Base-by-base conservation (phyloP, 805 yeast species). In the Pichia sporocuriosa region DNA sequence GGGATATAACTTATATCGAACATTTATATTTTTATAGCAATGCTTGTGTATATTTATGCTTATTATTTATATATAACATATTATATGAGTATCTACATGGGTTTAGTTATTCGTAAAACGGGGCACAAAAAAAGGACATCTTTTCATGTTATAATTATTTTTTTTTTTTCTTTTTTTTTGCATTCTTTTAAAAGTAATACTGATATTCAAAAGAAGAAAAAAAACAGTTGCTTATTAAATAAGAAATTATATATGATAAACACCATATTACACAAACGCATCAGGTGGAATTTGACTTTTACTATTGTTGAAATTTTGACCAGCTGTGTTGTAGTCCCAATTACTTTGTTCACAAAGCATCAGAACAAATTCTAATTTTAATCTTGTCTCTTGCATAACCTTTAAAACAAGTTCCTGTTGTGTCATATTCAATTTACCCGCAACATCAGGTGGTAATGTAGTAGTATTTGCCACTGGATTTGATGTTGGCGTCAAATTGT, bases 261-360 rank as follows among this genome's bases (percentile, higher is more conserved):
- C 32, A 35, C 9, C n/a, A 1, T 15, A 4, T 28, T 42, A 42
- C 35, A 55, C 59, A 41, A 53, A 79, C 2, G 85, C 85, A 39
- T 75, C 69, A 6, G 73, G 71, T 16, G 85, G 85, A 28, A 79
- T 66, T 29, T 61, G 56, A 6, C 58, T 52, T 50, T 70, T 73
- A 27, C 86, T 81, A 50, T 73, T 78, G 50, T 77, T 74, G 63
- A 90, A 90, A 42, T 84, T 80, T 33, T 70, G 70, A 12, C 77
- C 65, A 22, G 96, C 89, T 40, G 67, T 70, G 22, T 75, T 78
- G 51, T 77, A 80, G 59, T 84, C 82, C 89, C 94, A 89, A 41
- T 75, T 72, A 54, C 95, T 86, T 60, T 88, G 96, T 58, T 87
- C 88, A 43, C 88, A 81, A 30, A 93, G 71, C 84, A 89, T 76